Conservation (phyloP, 257 asterid species). For the Przewalskia tangutica region DNA sequence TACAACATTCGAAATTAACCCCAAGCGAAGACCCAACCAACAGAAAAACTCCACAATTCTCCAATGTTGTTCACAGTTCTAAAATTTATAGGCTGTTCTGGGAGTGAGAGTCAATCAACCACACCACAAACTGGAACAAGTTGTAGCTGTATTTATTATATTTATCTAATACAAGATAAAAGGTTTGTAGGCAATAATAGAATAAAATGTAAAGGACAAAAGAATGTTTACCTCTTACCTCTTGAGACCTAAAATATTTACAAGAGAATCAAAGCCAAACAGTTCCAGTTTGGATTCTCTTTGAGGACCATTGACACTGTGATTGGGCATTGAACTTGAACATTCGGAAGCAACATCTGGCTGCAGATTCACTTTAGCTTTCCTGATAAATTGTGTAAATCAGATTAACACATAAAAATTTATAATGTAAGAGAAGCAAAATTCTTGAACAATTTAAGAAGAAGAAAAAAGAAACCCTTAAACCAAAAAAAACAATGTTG, state of each 20-base stretch:
- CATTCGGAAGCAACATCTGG: conserved; percentile 30
- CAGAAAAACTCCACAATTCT: background rate
- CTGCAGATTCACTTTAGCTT: conserved; percentile 33
- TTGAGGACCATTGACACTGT: conserved; percentile 51
- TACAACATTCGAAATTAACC: background rate
- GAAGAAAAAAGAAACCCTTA: background rate
- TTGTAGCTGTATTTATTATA: background rate
- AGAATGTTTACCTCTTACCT: conserved; percentile 41
- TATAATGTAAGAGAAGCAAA: background rate
- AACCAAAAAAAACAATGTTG: background rate
- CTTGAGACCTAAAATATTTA: conserved; percentile 91
- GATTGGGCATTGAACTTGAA: conserved; percentile 32
- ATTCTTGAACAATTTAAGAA: background rate
- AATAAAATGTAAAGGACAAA: background rate
- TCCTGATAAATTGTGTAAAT: conserved; percentile 28
- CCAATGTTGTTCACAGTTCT: background rate
- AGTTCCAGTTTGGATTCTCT: conserved; percentile 83
- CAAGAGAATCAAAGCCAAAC: conserved; percentile 96
- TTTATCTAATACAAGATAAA: background rate
- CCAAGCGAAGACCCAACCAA: background rate
- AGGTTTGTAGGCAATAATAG: background rate
- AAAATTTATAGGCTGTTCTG: background rate
- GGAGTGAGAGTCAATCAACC: background rate
- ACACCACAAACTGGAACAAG: background rate
- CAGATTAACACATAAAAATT: background rate